Base-by-base conservation (phyloP, 805 yeast species). In the Komagataella pastoris region DNA sequence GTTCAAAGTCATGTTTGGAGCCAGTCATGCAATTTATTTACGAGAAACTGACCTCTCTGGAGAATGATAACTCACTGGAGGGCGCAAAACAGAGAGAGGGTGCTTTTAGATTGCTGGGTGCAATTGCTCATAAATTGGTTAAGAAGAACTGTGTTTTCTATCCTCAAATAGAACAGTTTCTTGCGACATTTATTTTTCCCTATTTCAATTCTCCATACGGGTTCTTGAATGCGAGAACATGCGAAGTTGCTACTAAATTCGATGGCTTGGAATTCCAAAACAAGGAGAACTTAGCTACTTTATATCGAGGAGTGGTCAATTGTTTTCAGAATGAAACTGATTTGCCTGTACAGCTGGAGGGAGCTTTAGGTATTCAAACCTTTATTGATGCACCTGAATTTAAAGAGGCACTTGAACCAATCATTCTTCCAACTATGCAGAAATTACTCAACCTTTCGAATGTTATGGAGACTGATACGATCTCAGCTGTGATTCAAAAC, bases 401-500 rank as follows among this genome's bases (percentile, higher is more conserved):
- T 60, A 79, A 80, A 59, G 83, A 80, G 49, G 83, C 85, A 1
- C 66, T 93, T 24, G 74, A 86, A 1, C 62, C 75, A 3, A 79
- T 83, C 47, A 85, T 91, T 52, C 76, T 90, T 36, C 86, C 85
- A 44, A 80, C 90, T 1, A 87, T 93, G 88, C 87, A 88, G 55
- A 81, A 77, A 57, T 70, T 93, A 53, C 71, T 91, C 56, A 77
- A 75, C 7, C 68, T 91, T 48, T 82, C 95, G 3, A 83, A 87
- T 60, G 81, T 82, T 53, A 80, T 90, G 56, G 99, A 91, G 60
- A 81, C 85, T 53, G 99, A 93, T 61, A 78, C 89, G 1, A 76
- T 93, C 24, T 80, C 95, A 19, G 85, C 84, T 21, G 96, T 91
- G 6, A 88, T 91, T 84, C 98, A 91, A 71, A 97, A 90, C 59